Evolutionary conservation across 257 asterid species (phyloP).

Genomic region (Cruciata laevipes): DNA sequence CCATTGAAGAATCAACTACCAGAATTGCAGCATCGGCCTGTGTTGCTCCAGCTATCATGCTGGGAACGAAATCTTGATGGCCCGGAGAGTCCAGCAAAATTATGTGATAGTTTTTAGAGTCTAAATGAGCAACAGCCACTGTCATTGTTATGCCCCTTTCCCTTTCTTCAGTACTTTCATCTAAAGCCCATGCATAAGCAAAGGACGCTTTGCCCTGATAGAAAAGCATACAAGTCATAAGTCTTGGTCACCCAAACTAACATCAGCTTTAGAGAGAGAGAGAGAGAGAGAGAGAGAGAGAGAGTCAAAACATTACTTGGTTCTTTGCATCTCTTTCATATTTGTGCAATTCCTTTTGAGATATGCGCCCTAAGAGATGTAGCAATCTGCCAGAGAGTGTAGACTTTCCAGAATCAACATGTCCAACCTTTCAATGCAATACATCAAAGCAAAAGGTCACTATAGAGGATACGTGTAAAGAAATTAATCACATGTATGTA

Average conservation of each 20-base stretch:
- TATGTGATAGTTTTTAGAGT: conserved; percentile 56
- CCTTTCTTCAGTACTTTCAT: conserved; percentile 96
- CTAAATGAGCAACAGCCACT: conserved; percentile 87
- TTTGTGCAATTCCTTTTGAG: conserved; percentile 81
- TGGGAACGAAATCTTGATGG: conserved; percentile 95
- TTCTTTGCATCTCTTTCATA: conserved; percentile 84
- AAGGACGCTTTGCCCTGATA: conserved; percentile 95
- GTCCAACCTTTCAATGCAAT: conserved; percentile 68
- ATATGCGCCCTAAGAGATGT: conserved; percentile 73
- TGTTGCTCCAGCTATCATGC: conserved; percentile 98
- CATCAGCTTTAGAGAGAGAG: conserved; percentile 10
- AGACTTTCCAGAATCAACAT: conserved; percentile 98
- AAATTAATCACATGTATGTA: not conserved
- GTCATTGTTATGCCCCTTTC: conserved; percentile 99
- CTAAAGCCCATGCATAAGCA: conserved; percentile 99
- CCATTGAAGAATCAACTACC: conserved; percentile 83
- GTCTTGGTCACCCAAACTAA: conserved; percentile 15
- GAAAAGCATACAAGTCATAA: conserved; percentile 18
- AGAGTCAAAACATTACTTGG: conserved; percentile 33
- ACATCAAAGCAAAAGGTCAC: conserved; percentile 4
- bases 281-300: not conserved
- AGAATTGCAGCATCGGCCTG: conserved; percentile 99
- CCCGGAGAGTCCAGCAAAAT: conserved; percentile 98
- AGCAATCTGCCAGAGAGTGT: conserved; percentile 96
- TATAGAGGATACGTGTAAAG: not conserved